phyloP scores from a whole-genome alignment of 768 basidiomycete genomes.

The Royoungia palumana region DNA sequence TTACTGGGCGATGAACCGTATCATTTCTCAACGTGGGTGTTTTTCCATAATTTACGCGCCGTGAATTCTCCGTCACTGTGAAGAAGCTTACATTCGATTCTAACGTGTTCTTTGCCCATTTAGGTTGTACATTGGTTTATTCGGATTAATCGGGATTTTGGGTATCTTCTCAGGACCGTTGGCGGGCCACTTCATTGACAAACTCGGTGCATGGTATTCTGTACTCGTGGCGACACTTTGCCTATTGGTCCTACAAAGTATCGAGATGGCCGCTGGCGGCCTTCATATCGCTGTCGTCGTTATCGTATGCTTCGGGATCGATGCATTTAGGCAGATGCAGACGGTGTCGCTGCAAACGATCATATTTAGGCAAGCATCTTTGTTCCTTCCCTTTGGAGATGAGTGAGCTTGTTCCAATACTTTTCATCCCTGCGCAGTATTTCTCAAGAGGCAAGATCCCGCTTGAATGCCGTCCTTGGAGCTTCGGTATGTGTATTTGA shows the following conservation, averaged over 20 bases:
- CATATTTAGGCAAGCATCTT: slow-evolving; percentile 22
- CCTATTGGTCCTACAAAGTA: slow-evolving; percentile 25
- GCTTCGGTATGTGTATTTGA: slow-evolving; percentile 22
- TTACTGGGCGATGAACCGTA: slow-evolving; percentile 43
- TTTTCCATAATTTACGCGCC: not conserved
- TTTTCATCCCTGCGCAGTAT: slow-evolving; percentile 15
- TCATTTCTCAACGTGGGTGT: slow-evolving; percentile 33
- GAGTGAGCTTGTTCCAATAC: not conserved
- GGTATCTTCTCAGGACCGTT: slow-evolving; percentile 33
- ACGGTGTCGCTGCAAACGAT: slow-evolving; percentile 34
- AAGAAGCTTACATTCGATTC: not conserved
- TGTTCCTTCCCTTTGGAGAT: not conserved
- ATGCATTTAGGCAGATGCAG: slow-evolving; percentile 39
- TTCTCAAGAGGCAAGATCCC: slow-evolving; percentile 27
- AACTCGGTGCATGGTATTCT: slow-evolving; percentile 41
- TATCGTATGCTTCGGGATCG: slow-evolving; percentile 40
- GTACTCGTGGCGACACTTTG: slow-evolving; percentile 34
- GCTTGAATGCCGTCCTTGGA: slow-evolving; percentile 28
- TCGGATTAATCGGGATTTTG: slow-evolving; percentile 45
- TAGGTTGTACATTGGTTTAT: slow-evolving; percentile 40
- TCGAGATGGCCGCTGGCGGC: slow-evolving; percentile 39
- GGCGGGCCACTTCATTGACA: slow-evolving; percentile 27
- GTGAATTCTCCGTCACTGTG: not conserved
- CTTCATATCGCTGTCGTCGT: slow-evolving; percentile 37
- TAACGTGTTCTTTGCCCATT: not conserved